Evolutionary conservation across 2,329 filamentous ascomycete species (phyloP).

Genomic region (Pleurostoma richardsiae): DNA sequence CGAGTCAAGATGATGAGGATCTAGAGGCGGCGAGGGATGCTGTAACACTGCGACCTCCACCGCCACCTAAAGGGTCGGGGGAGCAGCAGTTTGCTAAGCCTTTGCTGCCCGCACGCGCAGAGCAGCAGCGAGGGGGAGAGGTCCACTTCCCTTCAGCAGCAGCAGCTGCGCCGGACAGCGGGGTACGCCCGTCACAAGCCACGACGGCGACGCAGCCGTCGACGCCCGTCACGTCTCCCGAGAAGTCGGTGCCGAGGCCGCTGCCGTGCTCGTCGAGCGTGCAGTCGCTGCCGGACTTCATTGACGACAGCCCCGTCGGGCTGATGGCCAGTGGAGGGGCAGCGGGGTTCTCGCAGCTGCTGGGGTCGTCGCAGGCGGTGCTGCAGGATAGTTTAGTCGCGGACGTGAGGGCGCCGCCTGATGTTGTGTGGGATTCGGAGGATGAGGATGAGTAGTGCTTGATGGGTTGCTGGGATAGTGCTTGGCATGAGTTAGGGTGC

Average conservation of each 20-base stretch:
- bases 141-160: not conserved
- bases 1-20: not conserved
- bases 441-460: slow-evolving; percentile 20
- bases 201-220: slow-evolving; percentile 34
- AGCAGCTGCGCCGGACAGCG: not conserved
- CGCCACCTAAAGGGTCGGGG: not conserved
- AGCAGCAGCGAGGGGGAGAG: not conserved
- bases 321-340: slow-evolving; percentile 4
- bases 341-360: slow-evolving; percentile 10
- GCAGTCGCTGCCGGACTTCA: slow-evolving; percentile 10
- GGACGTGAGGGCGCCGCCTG: slow-evolving; percentile 28
- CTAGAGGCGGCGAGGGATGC: too few species aligned
- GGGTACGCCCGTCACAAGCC: slow-evolving; percentile 34
- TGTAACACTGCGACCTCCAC: too few species aligned
- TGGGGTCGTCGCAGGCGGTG: slow-evolving; percentile 42
- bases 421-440: slow-evolving; percentile 35
- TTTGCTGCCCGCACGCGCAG: not conserved
- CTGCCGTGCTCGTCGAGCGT: slow-evolving; percentile 15
- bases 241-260: slow-evolving; percentile 16
- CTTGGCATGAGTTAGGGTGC: too few species aligned
- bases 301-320: slow-evolving; percentile 15
- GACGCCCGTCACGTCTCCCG: slow-evolving; percentile 17
- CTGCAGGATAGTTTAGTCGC: slow-evolving; percentile 41
- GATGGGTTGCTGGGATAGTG: too few species aligned
- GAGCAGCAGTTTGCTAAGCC: not conserved